Evolutionary conservation across 768 basidiomycete species (phyloP), one percentile per base, ranked within the genome.

Genomic region (Mycena leptocephala): DNA sequence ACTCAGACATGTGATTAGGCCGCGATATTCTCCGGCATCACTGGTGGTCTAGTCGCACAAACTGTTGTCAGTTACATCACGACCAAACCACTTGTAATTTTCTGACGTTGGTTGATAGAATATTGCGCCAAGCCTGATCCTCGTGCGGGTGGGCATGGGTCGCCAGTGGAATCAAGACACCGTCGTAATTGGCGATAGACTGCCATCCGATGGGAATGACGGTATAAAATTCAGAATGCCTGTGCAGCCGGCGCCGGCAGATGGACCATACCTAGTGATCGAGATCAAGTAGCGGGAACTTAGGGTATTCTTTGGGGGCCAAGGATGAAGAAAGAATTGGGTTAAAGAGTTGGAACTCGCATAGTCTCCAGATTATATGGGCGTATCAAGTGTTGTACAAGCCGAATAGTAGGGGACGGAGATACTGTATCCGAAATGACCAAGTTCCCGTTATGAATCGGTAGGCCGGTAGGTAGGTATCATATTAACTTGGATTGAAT

Each of bases 131-230:
- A 62, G 37, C 5, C 16, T 62, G 61, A 62, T 62, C 14, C 26
- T 62, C 61, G 61, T 62, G 11, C 61, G 61, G 14, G 61, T 62
- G 24, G 61, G 61, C n/a, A 41, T 26, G 61, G 61, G 59, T 13
- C 37, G 61, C 9, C 35, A 62, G 61, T 41, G 37, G 61, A 62
- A 1, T 43, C 61, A 41, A 28, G 61, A 62, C 48, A n/a, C 20
- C 30, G 32, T 33, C 56, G 28, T 28, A 30, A 37, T 37, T 37
- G 35, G 35, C 35, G 35, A 58, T 20, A 13, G 28, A 33, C 13
- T 58, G 30, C 16, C 32, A 14, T 13, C 35, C 35, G 35, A n/a
- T n/a, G n/a, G n/a, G n/a, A n/a, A 37, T 13, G 35, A 37, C 35
- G 35, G 13, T 37, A 37, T 37, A 37, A 37, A 37, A 37, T 37